Evolutionary conservation across 2,329 filamentous ascomycete species (phyloP).

Genomic region (Cladobotryum mycophilum): DNA sequence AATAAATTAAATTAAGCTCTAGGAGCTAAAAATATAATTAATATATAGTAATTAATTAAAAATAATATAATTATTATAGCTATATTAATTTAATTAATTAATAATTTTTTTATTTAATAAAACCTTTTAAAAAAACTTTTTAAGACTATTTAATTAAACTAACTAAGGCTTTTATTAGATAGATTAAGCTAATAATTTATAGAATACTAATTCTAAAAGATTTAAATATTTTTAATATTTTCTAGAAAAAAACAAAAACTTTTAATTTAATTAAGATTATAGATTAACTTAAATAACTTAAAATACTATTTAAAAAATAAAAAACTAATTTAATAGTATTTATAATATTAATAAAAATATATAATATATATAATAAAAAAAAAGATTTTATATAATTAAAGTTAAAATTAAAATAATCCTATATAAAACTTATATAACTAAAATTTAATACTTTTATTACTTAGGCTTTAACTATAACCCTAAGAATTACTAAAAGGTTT

Average conservation of each 20-base stretch:
- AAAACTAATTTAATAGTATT: not conserved
- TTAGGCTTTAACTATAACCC: not conserved
- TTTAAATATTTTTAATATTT: not conserved
- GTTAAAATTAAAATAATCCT: not conserved
- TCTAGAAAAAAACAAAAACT: not conserved
- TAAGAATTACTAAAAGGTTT: not conserved
- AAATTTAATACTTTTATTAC: not conserved
- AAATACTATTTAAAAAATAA: not conserved
- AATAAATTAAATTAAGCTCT: not conserved
- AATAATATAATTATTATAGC: not conserved
- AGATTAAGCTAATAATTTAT: not conserved
- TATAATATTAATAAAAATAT: not conserved
- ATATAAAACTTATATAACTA: not conserved
- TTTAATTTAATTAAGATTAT: not conserved
- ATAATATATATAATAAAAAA: not conserved
- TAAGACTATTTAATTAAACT: not conserved
- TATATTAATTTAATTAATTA: not conserved
- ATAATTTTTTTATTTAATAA: not conserved
- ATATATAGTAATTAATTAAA: not conserved
- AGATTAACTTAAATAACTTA: not conserved
- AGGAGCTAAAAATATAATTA: not conserved
- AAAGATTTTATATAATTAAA: slow-evolving; percentile 1
- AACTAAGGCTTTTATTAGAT: not conserved
- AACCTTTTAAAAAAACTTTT: not conserved
- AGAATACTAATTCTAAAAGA: not conserved